Percentiles rank a stretch among this genome's conserved stretches.
phyloP scores from a whole-genome alignment of 2,329 filamentous ascomycete species.

The Ophiostoma fasciatum region DNA sequence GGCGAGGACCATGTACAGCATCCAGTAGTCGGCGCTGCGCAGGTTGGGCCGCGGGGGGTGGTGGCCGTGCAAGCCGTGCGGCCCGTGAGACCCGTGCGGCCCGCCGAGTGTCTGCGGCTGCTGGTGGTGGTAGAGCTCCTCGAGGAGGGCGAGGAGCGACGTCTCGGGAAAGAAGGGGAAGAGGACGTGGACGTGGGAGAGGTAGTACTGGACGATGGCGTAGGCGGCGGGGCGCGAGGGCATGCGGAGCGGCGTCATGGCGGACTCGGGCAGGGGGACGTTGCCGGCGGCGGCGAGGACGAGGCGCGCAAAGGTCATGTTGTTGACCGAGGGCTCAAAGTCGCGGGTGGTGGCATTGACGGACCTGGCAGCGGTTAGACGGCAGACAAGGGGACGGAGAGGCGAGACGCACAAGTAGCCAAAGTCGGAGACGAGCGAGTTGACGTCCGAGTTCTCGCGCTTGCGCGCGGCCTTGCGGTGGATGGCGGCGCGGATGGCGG shows the following conservation, averaged over 20 bases:
- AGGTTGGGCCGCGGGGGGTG: slow-evolving; percentile 30
- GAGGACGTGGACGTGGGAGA: slow-evolving; percentile 65
- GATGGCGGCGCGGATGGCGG: slow-evolving; percentile 45
- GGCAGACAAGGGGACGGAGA: not conserved
- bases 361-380: slow-evolving; percentile 38
- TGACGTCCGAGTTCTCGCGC: slow-evolving; percentile 72
- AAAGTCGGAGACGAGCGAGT: slow-evolving; percentile 86
- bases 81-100: slow-evolving; percentile 21
- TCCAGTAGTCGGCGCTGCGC: slow-evolving; percentile 63
- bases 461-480: slow-evolving; percentile 48
- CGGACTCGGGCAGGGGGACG: slow-evolving; percentile 50
- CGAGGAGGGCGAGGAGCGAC: slow-evolving; percentile 59
- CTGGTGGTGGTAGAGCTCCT: slow-evolving; percentile 64
- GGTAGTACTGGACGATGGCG: slow-evolving; percentile 65
- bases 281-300: slow-evolving; percentile 72
- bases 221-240: slow-evolving; percentile 56
- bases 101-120: slow-evolving; percentile 1
- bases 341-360: slow-evolving; percentile 91
- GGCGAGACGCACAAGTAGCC: slow-evolving; percentile 56
- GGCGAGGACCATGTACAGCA: slow-evolving; percentile 78
- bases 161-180: slow-evolving; percentile 76
- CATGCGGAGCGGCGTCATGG: slow-evolving; percentile 37
- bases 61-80: too few species aligned
- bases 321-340: slow-evolving; percentile 75
- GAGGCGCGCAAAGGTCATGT: slow-evolving; percentile 84